These are phyloP conservation scores for Quercus ilex DNA, from an alignment of 306 rosid genomes.

Conservation along the genomic window DNA sequence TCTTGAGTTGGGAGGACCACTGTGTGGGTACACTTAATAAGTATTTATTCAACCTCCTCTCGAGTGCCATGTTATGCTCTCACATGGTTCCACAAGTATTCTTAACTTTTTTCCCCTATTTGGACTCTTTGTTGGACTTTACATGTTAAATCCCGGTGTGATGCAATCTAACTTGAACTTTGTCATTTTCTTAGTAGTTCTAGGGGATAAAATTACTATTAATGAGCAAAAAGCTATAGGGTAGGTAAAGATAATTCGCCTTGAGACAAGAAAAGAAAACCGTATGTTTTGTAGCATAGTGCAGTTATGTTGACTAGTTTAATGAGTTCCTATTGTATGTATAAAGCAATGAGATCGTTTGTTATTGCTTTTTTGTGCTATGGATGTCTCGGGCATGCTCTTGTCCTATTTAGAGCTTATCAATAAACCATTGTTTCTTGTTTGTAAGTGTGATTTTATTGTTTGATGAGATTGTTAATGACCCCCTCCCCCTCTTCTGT, in stretches of 20 bases:
- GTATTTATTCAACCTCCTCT: neutral
- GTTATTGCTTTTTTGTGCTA: neutral
- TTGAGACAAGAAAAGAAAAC: neutral
- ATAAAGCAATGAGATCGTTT: neutral
- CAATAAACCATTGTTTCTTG: neutral
- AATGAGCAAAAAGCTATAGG: neutral
- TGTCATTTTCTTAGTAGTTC: neutral
- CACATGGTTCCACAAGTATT: neutral
- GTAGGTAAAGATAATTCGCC: neutral
- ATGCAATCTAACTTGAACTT: neutral
- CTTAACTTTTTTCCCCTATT: neutral
- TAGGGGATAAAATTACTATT: neutral
- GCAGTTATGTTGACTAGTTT: neutral
- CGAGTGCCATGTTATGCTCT: neutral
- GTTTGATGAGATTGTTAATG: conserved; percentile 1
- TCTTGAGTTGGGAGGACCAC: neutral
- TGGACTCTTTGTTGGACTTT: neutral
- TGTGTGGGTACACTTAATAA: neutral
- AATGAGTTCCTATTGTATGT: no score
- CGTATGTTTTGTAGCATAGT: neutral
- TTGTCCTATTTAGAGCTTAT: neutral
- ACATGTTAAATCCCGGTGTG: neutral
- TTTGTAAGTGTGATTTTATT: neutral
- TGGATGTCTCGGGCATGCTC: neutral
- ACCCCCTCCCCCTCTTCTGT: neutral